Base-by-base conservation (phyloP, 768 basidiomycete genomes). In the Hydnum rufescens region DNA sequence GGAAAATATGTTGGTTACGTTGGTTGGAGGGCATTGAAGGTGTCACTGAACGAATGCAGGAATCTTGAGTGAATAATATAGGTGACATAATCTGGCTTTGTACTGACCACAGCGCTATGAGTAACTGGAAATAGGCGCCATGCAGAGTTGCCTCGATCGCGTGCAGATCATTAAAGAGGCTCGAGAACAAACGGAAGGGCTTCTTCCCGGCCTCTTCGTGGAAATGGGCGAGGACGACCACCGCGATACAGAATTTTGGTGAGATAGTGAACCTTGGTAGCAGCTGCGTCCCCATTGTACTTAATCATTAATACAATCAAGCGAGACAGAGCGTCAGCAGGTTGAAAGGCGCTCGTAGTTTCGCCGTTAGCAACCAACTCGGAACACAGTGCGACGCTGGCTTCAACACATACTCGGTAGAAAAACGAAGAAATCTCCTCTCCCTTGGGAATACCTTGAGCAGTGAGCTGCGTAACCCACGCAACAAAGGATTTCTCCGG, bases 241-340 rank as follows among this genome's bases (percentile, higher is more conserved):
- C 88, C 64, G 95, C 84, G 65, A 97, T 97, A 8, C 92, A 99
- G 68, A 54, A 97, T 96, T 69, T 96, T 97, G 51, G 87, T 89
- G 60, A 95, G 70, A 67, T 96, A 97, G 64, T 93, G 86, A 8
- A 92, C 86, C 64, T 95, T 95, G 18, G 90, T 87, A 8, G 82
- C 78, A 32, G 64, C 65, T 26, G 90, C 86, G 67, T 99, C 95
- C 6, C 92, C 95, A 59, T 97, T 93, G 64, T 97, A 96, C 70
- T 97, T 97, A 76, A 97, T 90, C 68, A 99, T 92, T 66, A 95
- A 89, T 32, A 88, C 84, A 58, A 97, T 87, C 55, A 99, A 71
- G 57, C 89, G 78, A 32, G 93, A 88, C 71, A 96, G 78, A 1
- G 95, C 90, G 65, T 99, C 95, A 60, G 96, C 71, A 16, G 89